These are phyloP conservation scores for Suhomyces prunicola DNA, from an alignment of 805 yeast genomes.

Conservation along the genomic window DNA sequence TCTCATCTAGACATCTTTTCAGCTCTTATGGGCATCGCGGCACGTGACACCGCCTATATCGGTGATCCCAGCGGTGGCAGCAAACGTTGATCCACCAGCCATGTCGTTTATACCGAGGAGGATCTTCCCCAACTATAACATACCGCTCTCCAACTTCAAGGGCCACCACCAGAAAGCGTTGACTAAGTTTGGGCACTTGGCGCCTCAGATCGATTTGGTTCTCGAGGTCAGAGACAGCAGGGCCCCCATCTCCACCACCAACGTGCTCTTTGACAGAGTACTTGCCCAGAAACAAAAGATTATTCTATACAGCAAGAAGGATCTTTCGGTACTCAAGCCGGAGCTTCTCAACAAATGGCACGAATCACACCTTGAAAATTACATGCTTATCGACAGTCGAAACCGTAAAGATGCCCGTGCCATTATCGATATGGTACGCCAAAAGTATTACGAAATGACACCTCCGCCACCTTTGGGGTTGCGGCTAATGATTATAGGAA, in stretches of 20 bases:
- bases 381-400: slow-evolving; percentile 57
- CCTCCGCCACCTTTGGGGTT: slow-evolving; percentile 86
- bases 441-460: slow-evolving; percentile 41
- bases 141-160: slow-evolving; percentile 74
- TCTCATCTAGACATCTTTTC: not conserved
- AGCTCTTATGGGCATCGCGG: not conserved
- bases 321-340: slow-evolving; percentile 48
- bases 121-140: slow-evolving; percentile 69
- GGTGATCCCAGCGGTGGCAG: not conserved
- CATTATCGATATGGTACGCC: slow-evolving; percentile 49
- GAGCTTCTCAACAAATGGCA: slow-evolving; percentile 35
- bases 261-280: slow-evolving; percentile 70
- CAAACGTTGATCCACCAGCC: not conserved
- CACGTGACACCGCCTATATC: not conserved
- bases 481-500: slow-evolving; percentile 75
- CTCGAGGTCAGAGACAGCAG: slow-evolving; percentile 85
- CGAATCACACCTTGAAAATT: slow-evolving; percentile 23
- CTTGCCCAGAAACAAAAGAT: slow-evolving; percentile 53
- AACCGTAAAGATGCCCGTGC: slow-evolving; percentile 45
- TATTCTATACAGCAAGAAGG: slow-evolving; percentile 77
- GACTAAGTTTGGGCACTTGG: slow-evolving; percentile 57
- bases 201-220: slow-evolving; percentile 78
- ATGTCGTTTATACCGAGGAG: slow-evolving; percentile 63
- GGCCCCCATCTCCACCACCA: slow-evolving; percentile 83
- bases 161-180: slow-evolving; percentile 89